A percentile compares a stretch with the other conserved stretches of the same genome.
Conservation (phyloP, 257 asterid species). For the Solanum neorickii region DNA sequence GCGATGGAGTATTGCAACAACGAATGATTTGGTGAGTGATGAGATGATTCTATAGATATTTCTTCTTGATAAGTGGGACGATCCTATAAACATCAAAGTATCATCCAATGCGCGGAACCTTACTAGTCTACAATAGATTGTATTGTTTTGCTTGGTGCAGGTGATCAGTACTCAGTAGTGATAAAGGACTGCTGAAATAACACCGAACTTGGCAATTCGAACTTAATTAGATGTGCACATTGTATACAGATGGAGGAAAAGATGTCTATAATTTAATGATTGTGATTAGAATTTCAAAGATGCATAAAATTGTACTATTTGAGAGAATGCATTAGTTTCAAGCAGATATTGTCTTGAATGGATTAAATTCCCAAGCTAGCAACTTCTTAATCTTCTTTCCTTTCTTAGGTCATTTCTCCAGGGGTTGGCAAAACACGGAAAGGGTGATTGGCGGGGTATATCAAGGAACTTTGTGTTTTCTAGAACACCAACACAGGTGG, state of each 20-base stretch:
- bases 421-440: background rate
- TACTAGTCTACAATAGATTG: background rate
- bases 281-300: background rate
- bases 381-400: background rate
- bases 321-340: background rate
- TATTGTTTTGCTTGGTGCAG: background rate
- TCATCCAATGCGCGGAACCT: background rate
- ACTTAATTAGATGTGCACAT: background rate
- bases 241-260: background rate
- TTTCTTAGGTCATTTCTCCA: background rate
- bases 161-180: background rate
- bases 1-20: background rate
- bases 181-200: background rate
- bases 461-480: background rate
- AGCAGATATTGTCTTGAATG: background rate
- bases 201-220: background rate
- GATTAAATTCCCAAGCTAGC: background rate
- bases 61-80: background rate
- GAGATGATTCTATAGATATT: background rate
- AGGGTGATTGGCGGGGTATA: background rate
- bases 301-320: background rate
- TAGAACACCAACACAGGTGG: background rate
- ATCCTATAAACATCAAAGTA: background rate
- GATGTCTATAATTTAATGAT: background rate
- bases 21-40: background rate